A percentile compares a stretch with the other conserved stretches of the same genome.
These are phyloP conservation scores for Astragalus membranaceus DNA, from an alignment of 306 rosid species.

Conservation along the genomic window DNA sequence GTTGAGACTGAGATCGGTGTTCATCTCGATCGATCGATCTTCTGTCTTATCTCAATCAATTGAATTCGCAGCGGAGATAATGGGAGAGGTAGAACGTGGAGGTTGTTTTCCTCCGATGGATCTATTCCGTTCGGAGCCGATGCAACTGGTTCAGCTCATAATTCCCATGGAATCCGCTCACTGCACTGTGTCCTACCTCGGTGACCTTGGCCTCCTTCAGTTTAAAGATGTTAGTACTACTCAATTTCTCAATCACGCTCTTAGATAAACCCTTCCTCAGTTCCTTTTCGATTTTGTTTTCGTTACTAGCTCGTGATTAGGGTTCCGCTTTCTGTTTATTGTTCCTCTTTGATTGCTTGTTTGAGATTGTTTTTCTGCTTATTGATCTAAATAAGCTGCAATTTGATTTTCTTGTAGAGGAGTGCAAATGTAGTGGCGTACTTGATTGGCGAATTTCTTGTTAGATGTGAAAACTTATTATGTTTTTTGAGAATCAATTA, in stretches of 20 bases:
- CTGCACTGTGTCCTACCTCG: slow-evolving; percentile 79
- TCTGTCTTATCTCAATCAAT: not conserved
- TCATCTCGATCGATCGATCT: not conserved
- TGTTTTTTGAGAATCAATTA: not conserved
- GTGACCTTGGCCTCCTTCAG: slow-evolving; percentile 92
- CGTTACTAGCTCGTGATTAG: not conserved
- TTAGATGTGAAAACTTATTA: not conserved
- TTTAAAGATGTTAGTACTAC: slow-evolving; percentile 64
- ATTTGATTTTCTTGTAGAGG: not conserved
- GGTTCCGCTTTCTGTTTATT: not conserved
- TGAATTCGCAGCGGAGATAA: slow-evolving; percentile 21
- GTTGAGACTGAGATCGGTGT: slow-evolving; percentile 30
- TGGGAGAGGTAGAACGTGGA: slow-evolving; percentile 52
- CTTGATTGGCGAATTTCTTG: not conserved
- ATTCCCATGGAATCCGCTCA: slow-evolving; percentile 95
- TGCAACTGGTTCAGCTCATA: slow-evolving; percentile 97
- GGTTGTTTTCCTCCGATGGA: slow-evolving; percentile 96
- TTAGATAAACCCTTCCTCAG: slow-evolving; percentile 24
- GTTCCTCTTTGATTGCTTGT: not conserved
- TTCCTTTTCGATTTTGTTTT: not conserved
- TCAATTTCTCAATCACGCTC: not conserved
- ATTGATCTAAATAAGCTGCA: not conserved
- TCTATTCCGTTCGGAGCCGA: slow-evolving; percentile 96
- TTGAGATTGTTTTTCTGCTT: not conserved
- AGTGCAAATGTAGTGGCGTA: not conserved